Evolutionary conservation across 805 yeast species (phyloP).

Genomic region (Candida khao-thaluensis): DNA sequence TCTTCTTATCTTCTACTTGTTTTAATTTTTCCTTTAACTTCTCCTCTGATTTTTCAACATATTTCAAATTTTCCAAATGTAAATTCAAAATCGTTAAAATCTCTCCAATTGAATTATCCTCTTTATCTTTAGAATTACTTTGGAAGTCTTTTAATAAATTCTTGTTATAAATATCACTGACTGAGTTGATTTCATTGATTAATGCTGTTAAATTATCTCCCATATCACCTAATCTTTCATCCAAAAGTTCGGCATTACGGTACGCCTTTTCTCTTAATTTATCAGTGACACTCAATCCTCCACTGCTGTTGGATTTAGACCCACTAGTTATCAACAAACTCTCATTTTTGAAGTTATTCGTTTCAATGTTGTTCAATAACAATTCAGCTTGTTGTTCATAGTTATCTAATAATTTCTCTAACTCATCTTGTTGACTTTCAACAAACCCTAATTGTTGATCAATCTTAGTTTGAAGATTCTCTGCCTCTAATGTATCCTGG

Average conservation of each 20-base stretch:
- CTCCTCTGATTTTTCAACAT: slow-evolving; percentile 75
- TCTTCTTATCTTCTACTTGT: slow-evolving; percentile 23
- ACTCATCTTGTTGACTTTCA: slow-evolving; percentile 88
- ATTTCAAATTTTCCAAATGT: slow-evolving; percentile 85
- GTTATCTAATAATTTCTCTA: slow-evolving; percentile 76
- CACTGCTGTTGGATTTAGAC: slow-evolving; percentile 17
- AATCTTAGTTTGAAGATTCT: slow-evolving; percentile 76
- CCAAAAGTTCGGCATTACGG: slow-evolving; percentile 78
- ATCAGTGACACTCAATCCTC: slow-evolving; percentile 59
- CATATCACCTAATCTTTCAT: slow-evolving; percentile 73
- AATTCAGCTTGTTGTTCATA: slow-evolving; percentile 75
- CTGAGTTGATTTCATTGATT: slow-evolving; percentile 78
- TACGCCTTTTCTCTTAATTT: slow-evolving; percentile 89
- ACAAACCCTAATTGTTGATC: slow-evolving; percentile 86
- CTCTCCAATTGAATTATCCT: slow-evolving; percentile 55
- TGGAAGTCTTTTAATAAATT: slow-evolving; percentile 40
- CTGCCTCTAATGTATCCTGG: slow-evolving; percentile 76
- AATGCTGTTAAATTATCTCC: slow-evolving; percentile 74
- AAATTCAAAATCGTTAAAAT: slow-evolving; percentile 80
- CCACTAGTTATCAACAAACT: slow-evolving; percentile 11
- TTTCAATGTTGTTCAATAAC: slow-evolving; percentile 40
- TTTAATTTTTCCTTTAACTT: slow-evolving; percentile 66
- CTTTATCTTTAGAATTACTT: slow-evolving; percentile 15
- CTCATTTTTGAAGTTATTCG: slow-evolving; percentile 17
- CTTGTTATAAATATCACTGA: slow-evolving; percentile 76